phyloP scores from a whole-genome alignment of 148 eudicot genomes.

The Euryodendron excelsum region DNA sequence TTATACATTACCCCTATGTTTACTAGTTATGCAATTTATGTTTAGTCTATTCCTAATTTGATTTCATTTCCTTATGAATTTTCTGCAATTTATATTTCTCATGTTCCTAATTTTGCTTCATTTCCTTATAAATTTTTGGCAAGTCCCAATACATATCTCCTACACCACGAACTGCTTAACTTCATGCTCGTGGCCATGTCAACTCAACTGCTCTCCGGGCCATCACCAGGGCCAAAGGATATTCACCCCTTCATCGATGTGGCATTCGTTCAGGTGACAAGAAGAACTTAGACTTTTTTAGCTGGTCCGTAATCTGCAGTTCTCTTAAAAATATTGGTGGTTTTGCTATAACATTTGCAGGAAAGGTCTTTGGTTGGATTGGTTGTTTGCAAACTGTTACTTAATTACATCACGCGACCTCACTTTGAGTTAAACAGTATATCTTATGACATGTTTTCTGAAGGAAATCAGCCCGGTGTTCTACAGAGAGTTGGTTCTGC shows the following conservation, averaged over 20 bases:
- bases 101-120: constrained; percentile 4
- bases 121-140: constrained; percentile 24
- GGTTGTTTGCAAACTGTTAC: constrained; percentile 65
- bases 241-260: constrained; percentile 75
- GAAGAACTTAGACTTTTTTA: background rate
- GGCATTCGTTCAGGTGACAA: constrained; percentile 71
- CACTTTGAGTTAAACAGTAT: constrained; percentile 39
- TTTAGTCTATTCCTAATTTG: constrained; percentile 5
- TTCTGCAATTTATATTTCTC: constrained; percentile 26
- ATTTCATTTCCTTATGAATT: constrained; percentile 16
- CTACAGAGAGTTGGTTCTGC: constrained; percentile 83
- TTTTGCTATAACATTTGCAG: constrained; percentile 39
- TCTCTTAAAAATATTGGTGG: constrained; percentile 4
- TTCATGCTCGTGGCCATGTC: constrained; percentile 86
- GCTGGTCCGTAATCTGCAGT: background rate
- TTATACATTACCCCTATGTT: constrained; percentile 9
- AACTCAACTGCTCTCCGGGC: constrained; percentile 85
- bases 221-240: constrained; percentile 80
- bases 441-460: constrained; percentile 50
- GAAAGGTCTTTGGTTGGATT: constrained; percentile 58
- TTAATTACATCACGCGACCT: constrained; percentile 67
- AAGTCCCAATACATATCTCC: constrained; percentile 67
- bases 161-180: constrained; percentile 82
- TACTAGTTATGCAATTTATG: background rate
- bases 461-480: constrained; percentile 69